Evolutionary conservation across 768 basidiomycete genomes (phyloP), one percentile per base, ranked within the genome.

Genomic region (Serendipita sp.): DNA sequence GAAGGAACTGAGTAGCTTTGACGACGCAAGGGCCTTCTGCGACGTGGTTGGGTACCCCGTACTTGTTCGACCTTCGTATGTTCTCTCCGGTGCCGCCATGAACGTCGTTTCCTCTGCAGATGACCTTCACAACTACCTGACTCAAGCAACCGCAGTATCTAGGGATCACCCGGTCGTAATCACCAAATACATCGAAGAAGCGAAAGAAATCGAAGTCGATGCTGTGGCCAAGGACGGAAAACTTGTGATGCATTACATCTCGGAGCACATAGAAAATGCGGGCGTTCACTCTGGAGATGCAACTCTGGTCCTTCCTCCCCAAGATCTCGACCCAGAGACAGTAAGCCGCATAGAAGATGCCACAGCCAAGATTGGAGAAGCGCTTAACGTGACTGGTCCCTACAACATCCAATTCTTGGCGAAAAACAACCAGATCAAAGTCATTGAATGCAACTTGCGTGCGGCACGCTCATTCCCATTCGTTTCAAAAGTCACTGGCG

Each of bases 331-430:
- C 75, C 95, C 94, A 3, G 86, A 92, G 72, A 98, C 95, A 3
- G 92, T 99, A 58, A 84, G 88, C 63, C 92, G 91, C 72, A 97
- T 99, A 70, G 93, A 93, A 74, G 90, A 93, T 71, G 96, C 96
- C 4, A 98, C 95, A 0, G 86, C 85, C 46, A 99, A 98, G 80
- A 98, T 99, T 67, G 96, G 92, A 35, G 89, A 93, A 66, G 95
- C 96, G 13, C 83, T 99, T 65, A 96, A 98, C 72, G 94, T 98
- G 53, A 97, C 95, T 3, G 96, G 95, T 3, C 95, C 95, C 0
- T 98, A 88, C 84, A 99, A 99, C 73, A 99, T 99, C 72, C 95
- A 99, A 78, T 97, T 99, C 77, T 97, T 99, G 70, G 95, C 95
- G 62, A 99, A 99, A 83, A 89, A 99, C 77, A 98, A 97, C 77